Conservation (phyloP, 495 filamentous ascomycete genomes). For the Neurospora sublineolata region DNA sequence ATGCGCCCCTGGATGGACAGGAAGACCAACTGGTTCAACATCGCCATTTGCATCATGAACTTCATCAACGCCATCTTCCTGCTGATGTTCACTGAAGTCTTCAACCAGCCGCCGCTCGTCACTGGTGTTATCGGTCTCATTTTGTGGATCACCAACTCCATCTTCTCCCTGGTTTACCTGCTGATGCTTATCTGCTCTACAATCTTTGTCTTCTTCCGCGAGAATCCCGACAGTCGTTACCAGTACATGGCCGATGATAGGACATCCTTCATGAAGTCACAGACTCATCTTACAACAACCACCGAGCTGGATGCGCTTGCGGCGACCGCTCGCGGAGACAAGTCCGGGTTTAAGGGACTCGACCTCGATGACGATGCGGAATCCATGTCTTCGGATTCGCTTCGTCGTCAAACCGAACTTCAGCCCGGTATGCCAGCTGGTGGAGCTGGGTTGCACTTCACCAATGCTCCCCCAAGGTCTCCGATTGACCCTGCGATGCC, state of each 20-base stretch:
- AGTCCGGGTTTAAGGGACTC: slow-evolving; percentile 51
- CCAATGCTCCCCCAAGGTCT: slow-evolving; percentile 37
- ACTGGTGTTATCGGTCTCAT: slow-evolving; percentile 92
- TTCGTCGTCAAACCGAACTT: slow-evolving; percentile 16
- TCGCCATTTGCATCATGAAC: slow-evolving; percentile 80
- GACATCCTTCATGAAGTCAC: slow-evolving; percentile 96
- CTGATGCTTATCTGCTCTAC: slow-evolving; percentile 82
- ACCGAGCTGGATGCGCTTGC: slow-evolving; percentile 93
- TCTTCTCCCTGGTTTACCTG: slow-evolving; percentile 73
- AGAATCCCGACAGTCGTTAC: slow-evolving; percentile 93
- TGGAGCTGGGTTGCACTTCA: slow-evolving; percentile 5
- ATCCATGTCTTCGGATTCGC: slow-evolving; percentile 43
- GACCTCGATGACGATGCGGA: slow-evolving; percentile 74
- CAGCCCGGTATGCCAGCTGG: background rate
- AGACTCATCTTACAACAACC: slow-evolving; percentile 65
- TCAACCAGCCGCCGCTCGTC: slow-evolving; percentile 80
- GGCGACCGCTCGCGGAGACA: slow-evolving; percentile 86
- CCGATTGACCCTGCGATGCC: slow-evolving; percentile 55
- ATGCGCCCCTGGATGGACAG: slow-evolving; percentile 98
- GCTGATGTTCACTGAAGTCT: slow-evolving; percentile 71
- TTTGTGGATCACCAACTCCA: slow-evolving; percentile 85
- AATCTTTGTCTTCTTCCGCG: slow-evolving; percentile 71
- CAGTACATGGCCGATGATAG: slow-evolving; percentile 95
- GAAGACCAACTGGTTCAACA: slow-evolving; percentile 96
- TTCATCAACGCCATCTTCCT: slow-evolving; percentile 85